Evolutionary conservation across 495 filamentous ascomycete species (phyloP), one percentile per base, ranked within the genome.

Genomic region (Aspergillus nanangensis): DNA sequence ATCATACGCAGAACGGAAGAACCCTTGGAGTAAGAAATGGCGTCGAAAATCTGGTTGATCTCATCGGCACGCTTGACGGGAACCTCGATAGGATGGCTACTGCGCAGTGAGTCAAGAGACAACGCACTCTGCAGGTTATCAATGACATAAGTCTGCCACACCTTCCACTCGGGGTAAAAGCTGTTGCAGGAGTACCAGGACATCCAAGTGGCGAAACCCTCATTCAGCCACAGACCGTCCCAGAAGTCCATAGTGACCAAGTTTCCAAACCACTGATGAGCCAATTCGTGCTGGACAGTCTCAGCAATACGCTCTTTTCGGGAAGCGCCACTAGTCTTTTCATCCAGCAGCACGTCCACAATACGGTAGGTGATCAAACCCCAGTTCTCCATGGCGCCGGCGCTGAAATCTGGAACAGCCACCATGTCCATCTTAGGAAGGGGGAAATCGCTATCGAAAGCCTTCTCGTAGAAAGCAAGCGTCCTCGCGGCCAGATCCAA

Each of bases 191-290:
- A 76, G 51, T 78, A 78, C 76, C 76, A 79, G 9, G 74, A 77
- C 74, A 78, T 77, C 94, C 93, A 98, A 19, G 93, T 96, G 23
- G 93, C 93, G 62, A 97, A 97, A 19, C 92, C 92, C 67, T 98
- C 93, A 63, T 97, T 97, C 48, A 98, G 82, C 93, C 93, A 98
- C 22, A 98, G 72, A 23, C 90, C 92, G 67, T 96, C 91, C 93
- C 93, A 98, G 79, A 93, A 98, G 65, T 96, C 92, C 93, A 98
- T 98, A 32, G 93, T 98, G 35, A 98, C 93, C 47, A 98, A 74
- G 67, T 98, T 97, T 48, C 93, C 93, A 56, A 98, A 97, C 93
- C 93, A 98, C 67, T 98, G 93, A 71, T 98, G 93, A 34, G 93
- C 93, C 58, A 98, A 72, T 62, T 98, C 93, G 70, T 98, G 93